Evolutionary conservation across 2,329 filamentous ascomycete species (phyloP), one percentile per base, ranked within the genome.

Genomic region (Ophiosphaerella herpotricha): DNA sequence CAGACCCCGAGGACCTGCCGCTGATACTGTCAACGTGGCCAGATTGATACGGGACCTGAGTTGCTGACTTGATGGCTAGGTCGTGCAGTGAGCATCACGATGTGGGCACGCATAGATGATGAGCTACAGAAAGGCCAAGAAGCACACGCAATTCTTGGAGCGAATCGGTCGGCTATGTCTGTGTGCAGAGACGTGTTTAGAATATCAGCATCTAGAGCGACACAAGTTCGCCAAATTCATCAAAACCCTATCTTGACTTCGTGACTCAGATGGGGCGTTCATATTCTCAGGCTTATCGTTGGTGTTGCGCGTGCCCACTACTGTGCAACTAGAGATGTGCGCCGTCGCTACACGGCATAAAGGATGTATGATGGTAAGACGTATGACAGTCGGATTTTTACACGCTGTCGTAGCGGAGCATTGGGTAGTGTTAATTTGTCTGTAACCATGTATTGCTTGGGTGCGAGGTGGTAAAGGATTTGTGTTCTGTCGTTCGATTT

Each of bases 21-120:
- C 38, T 60, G 38, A 52, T 61, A 33, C 43, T 63, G 26, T 52
- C 54, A 7, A 62, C 58, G 8, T 62, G 60, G 60, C 58, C 61
- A 24, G 55, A 63, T 46, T 62, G 53, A 61, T 12, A 4, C 24
- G 23, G 43, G 26, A 46, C 26, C 48, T 51, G 56, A 54, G 47
- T 48, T 39, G 51, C 60, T 63, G 53, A 63, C 57, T 45, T 45
- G 21, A 7, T 14, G 38, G n/a, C 7, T 53, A 72, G 71, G 71
- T 73, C 58, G 70, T 73, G 53, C 68, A 71, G 62, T 73, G 69
- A 60, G 57, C 40, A 52, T 32, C 14, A 29, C 31, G 5, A 24
- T n/a, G 32, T 32, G 45, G 42, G 43, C 36, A 21, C 26, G 31
- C 23, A 46, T 46, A 24, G 16, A 24, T 35, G 8, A 26, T 33